Conservation (phyloP, 2,329 filamentous ascomycete genomes). For the Hypoxylon sp. region DNA sequence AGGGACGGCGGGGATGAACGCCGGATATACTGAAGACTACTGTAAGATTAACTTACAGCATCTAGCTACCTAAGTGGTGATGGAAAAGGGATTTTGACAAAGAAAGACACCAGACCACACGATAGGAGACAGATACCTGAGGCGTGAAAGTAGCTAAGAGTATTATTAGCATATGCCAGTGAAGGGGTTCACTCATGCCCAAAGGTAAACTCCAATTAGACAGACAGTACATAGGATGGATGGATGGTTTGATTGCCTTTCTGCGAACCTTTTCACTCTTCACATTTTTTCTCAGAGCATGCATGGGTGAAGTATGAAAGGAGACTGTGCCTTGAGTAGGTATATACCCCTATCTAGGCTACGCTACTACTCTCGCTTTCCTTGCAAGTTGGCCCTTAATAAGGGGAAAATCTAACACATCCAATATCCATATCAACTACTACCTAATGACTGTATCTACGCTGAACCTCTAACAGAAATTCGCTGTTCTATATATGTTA, state of each 20-base stretch:
- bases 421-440: neutral
- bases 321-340: neutral
- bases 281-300: neutral
- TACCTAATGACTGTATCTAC: neutral
- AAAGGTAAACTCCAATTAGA: slow-evolving; percentile 1
- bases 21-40: neutral
- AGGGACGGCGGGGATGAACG: neutral
- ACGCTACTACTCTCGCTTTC: neutral
- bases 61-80: neutral
- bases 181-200: neutral
- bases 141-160: too few relatives aligned
- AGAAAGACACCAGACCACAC: neutral
- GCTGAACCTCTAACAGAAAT: neutral
- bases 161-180: too few relatives aligned
- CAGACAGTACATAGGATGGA: slow-evolving; percentile 1
- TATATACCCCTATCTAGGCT: neutral
- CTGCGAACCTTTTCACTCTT: slow-evolving; percentile 9
- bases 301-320: neutral
- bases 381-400: neutral
- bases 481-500: neutral
- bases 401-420: neutral
- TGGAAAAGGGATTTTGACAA: neutral
- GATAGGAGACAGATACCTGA: too few relatives aligned
- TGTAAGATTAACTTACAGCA: neutral
- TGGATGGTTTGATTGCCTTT: too few relatives aligned